Base-by-base conservation (phyloP, 345 rosid genomes). In the Rhizophora apiculata region DNA sequence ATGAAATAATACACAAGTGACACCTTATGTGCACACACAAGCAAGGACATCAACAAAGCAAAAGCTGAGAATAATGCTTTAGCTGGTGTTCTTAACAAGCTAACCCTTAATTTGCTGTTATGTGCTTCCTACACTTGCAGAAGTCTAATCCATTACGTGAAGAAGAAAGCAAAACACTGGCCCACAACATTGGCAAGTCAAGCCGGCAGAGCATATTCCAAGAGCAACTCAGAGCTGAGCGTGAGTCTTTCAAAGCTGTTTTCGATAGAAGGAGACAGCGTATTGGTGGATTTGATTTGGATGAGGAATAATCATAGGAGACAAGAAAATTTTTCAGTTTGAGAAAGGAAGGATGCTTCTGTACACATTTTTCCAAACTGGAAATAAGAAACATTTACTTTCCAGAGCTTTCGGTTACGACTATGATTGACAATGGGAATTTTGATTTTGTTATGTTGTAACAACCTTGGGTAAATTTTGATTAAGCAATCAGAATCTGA, bases 231-330 rank as follows among this genome's bases (percentile, higher is more conserved):
- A 84, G 84, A 5, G 98, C 91, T 56, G 98, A 93, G 83, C 87
- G 69, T 0, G 96, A 93, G 72, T 93, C 97, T 20, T 90, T 89
- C 69, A 90, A 85, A 86, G 96, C 88, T 72, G 89, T 86, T 67
- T 93, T 89, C 53, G 98, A 91, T 65, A 80, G 81, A 76, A 84
- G 90, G 79, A 84, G 79, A 59, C 86, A 85, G 57, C 83, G 90
- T 15, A 81, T 85, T 20, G 81, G 82, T 20, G 79, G 82, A 36
- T 77, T 87, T 73, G 80, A 68, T 63, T 63, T 74, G 37, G 92
- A 84, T 19, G 92, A 89, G 58, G 87, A 81, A 24, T 79, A 68
- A 67, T 16, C 39, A 27, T 18, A 32, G 4, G 48, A 46, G 27
- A 16, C 2, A 3, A 15, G 36, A 6, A 43, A 51, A 46, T 21